Conservation (phyloP, 2,329 filamentous ascomycete species). For the Neopestalotiopsis clavispora region DNA sequence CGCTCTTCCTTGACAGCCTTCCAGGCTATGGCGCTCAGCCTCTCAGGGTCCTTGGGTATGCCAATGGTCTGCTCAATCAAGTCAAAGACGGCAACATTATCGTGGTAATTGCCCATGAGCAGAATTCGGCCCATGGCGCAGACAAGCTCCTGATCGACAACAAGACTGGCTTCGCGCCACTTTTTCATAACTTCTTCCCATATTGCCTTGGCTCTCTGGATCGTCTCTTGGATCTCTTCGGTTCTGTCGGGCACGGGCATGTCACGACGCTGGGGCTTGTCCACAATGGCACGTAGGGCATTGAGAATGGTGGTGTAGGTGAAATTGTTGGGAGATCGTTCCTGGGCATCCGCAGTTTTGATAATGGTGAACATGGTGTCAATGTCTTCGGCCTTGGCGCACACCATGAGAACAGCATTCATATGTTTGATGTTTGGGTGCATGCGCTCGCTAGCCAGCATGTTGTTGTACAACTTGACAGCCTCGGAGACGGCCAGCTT, state of each 20-base stretch:
- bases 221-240: slow-evolving; percentile 43
- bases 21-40: slow-evolving; percentile 25
- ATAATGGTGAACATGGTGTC: slow-evolving; percentile 81
- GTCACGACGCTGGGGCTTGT: slow-evolving; percentile 32
- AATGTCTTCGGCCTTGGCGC: slow-evolving; percentile 74
- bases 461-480: slow-evolving; percentile 76
- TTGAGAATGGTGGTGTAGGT: slow-evolving; percentile 88
- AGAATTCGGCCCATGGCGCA: slow-evolving; percentile 81
- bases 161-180: slow-evolving; percentile 74
- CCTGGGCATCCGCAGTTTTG: slow-evolving; percentile 69
- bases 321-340: slow-evolving; percentile 66
- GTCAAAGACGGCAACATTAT: slow-evolving; percentile 74
- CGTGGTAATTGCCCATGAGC: slow-evolving; percentile 64
- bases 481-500: slow-evolving; percentile 70
- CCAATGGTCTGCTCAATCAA: slow-evolving; percentile 84
- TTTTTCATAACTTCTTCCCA: slow-evolving; percentile 82
- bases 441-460: slow-evolving; percentile 67
- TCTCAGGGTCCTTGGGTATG: slow-evolving; percentile 61
- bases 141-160: slow-evolving; percentile 79
- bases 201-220: slow-evolving; percentile 72
- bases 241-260: slow-evolving; percentile 36
- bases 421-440: slow-evolving; percentile 80
- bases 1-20: slow-evolving; percentile 6
- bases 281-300: slow-evolving; percentile 63
- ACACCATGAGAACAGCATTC: slow-evolving; percentile 87